Evolutionary conservation across 192 early-diverging fungal genomes (phyloP).

Genomic region (Geosiphon pyriformis): DNA sequence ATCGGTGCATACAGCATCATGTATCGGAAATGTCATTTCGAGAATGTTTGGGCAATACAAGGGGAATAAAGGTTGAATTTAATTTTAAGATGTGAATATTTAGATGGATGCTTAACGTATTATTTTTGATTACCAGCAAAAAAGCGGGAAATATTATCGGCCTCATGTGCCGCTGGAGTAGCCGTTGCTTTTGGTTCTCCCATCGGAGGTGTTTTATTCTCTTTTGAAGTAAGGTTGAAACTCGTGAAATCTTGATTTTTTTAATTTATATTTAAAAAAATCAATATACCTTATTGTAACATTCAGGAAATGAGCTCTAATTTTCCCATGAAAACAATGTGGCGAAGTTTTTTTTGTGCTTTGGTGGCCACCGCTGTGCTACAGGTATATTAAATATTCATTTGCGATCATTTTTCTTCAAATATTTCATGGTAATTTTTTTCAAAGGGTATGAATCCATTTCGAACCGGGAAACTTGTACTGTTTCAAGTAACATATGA

Average conservation of each 20-base stretch:
- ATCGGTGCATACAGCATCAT: constrained; percentile 92
- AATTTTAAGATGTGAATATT: neutral
- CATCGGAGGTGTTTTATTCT: constrained; percentile 78
- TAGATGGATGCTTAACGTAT: neutral
- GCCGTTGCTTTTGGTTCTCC: constrained; percentile 97
- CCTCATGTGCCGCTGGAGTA: constrained; percentile 91
- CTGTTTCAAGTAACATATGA: constrained; percentile 94
- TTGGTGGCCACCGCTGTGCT: constrained; percentile 90
- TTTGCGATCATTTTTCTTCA: no score
- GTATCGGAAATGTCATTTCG: constrained; percentile 83
- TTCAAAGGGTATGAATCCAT: constrained; percentile 79
- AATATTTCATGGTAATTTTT: no score
- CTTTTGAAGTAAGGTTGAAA: constrained; percentile 40
- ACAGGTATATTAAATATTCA: constrained; percentile 47
- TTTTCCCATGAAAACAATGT: constrained; percentile 94
- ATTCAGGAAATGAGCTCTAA: constrained; percentile 91
- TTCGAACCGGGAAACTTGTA: constrained; percentile 93
- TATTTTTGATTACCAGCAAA: constrained; percentile 43
- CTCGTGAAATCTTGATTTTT: neutral
- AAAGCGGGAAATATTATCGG: constrained; percentile 76
- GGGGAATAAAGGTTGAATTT: constrained; percentile 61
- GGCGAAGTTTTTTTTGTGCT: constrained; percentile 95
- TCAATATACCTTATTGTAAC: constrained; percentile 29
- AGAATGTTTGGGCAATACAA: constrained; percentile 74
- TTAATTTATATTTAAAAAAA: neutral